Base-by-base conservation (phyloP, 352 stramenopile species). In the Globisporangium iwayamae region DNA sequence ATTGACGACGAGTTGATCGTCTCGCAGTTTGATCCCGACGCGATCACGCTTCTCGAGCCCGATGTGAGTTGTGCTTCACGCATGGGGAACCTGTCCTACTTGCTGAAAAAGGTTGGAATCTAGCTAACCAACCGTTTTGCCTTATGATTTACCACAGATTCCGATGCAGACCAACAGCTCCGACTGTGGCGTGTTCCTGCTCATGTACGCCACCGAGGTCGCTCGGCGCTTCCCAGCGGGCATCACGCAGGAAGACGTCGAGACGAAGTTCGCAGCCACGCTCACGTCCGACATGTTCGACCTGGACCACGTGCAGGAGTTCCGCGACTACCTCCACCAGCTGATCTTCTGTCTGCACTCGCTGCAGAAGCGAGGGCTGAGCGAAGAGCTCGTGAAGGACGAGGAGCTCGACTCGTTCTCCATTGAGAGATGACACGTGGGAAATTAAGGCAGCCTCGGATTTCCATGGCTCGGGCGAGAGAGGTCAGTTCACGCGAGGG, bases 81-180 rank as follows among this genome's bases (percentile, higher is more conserved):
- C 25, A 28, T 28, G 25, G 25, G 25, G 25, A 28, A 28, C 25
- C 25, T 28, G 25, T 2, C 25, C 25, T 28, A 28, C 25, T 28
- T 28, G 25, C 25, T 28, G 25, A 28, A 28, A 28, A 28, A 28
- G 25, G 25, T 28, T 2, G 25, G 25, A 28, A 28, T 28, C 25
- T 2, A 28, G 25, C 25, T 28, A 28, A 28, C 25, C 25, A 28
- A 28, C 25, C 25, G 25, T 28, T 28, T 28, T 28, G 25, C 25
- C 25, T 28, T 28, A 28, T 28, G 25, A 2, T 2, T 28, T 28
- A 28, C 25, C 25, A 28, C 22, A 91, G 85, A 93, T 98, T 62
- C 94, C 96, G 11, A 77, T 91, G 63, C 96, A 98, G 64, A 85
- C 83, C 4, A 99, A 99, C 62, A 89, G 75, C 20, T 98, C 89